phyloP scores from a whole-genome alignment of 306 rosid species.

The Macrotyloma uniflorum region DNA sequence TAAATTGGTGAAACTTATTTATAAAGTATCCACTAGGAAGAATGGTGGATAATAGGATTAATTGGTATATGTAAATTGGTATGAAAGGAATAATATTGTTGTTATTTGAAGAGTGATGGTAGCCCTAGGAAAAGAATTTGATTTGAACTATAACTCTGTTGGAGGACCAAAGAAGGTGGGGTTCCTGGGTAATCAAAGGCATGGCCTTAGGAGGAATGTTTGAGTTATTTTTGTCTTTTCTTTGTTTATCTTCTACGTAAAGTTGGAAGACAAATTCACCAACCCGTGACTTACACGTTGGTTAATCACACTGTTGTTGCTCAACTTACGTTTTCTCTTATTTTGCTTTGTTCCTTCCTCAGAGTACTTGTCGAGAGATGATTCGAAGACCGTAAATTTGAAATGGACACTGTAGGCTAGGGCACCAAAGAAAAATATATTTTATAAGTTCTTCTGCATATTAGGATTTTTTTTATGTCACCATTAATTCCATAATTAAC shows the following conservation, averaged over 20 bases:
- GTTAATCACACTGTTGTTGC: slow-evolving; percentile 52
- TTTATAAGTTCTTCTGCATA: not conserved
- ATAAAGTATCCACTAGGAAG: not conserved
- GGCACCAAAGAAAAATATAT: not conserved
- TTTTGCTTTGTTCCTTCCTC: slow-evolving; percentile 60
- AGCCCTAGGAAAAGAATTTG: not conserved
- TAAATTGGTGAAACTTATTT: not conserved
- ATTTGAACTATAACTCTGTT: slow-evolving; percentile 31
- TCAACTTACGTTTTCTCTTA: slow-evolving; percentile 61
- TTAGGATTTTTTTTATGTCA: slow-evolving; percentile 25
- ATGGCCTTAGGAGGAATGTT: slow-evolving; percentile 28
- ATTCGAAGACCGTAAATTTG: slow-evolving; percentile 44
- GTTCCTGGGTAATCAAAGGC: slow-evolving; percentile 40
- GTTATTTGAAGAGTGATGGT: slow-evolving; percentile 8
- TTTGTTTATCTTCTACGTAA: slow-evolving; percentile 66
- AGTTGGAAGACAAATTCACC: slow-evolving; percentile 47
- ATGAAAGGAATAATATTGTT: slow-evolving; percentile 8
- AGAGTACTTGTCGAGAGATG: slow-evolving; percentile 71
- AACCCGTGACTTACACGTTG: slow-evolving; percentile 60
- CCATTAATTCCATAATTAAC: slow-evolving; percentile 13
- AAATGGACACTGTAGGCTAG: slow-evolving; percentile 27
- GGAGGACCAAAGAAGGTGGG: slow-evolving; percentile 45
- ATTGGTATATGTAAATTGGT: not conserved
- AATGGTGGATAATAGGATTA: not conserved
- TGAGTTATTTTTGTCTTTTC: slow-evolving; percentile 41